Base-by-base conservation (phyloP, 2,329 filamentous ascomycete species). In the Microthyrium microscopicum region DNA sequence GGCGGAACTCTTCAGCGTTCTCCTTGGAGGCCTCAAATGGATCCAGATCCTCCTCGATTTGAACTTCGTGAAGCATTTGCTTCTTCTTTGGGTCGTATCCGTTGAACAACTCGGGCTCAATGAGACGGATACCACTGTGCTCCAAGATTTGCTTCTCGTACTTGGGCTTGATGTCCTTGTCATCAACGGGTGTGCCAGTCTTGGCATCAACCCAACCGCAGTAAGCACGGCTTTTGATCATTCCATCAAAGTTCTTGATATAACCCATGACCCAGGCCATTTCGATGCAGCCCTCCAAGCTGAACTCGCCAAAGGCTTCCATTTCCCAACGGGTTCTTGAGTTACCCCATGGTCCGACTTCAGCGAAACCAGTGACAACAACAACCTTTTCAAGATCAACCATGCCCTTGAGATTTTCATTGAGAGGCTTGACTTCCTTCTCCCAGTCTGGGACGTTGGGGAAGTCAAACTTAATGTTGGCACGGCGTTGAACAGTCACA, bases 231-330 rank as follows among this genome's bases (percentile, higher is more conserved):
- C 89, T 89, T 65, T 98, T 98, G 54, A 98, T 73, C 20, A 77
- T 76, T 13, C 89, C 89, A 46, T 95, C 95, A 65, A 93, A 82
- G 57, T 98, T 92, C 68, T 87, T 94, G 64, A 98, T 95, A 39
- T 95, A 73, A 51, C 89, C 89, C 87, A 95, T 98, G 57, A 98
- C 83, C 89, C 89, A 98, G 20, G 89, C 85, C 89, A 98, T 98
- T 60, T 98, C 89, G 39, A 98, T 78, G 49, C 89, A 95, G 20
- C 89, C 89, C 57, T 98, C 91, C 11, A 98, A 72, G 6, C 89
- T 95, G 63, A 98, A 98, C 51, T 93, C 72, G 52, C 89, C 89
- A 44, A 85, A 76, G 2, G 89, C 85, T 57, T 98, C 89, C 87
- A 98, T 98, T 64, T 98, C 89, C 89, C 89, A 98, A 41, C 89